A percentile compares a stretch with the other conserved stretches of the same genome.
phyloP scores from a whole-genome alignment of 139 green algal species.

The Haematococcus sp. region DNA sequence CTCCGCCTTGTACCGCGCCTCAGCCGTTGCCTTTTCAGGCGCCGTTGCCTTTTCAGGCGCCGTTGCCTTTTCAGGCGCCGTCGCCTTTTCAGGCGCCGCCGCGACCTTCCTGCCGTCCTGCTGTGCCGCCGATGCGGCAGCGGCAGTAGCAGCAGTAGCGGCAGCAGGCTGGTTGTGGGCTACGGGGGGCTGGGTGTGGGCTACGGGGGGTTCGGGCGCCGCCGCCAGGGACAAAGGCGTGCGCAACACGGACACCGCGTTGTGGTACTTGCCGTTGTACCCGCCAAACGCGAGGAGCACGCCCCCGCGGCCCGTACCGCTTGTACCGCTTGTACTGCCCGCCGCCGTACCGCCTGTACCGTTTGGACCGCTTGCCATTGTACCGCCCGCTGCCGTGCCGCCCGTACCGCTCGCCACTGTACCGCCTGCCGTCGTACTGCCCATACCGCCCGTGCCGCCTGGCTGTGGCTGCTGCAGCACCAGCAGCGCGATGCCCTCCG shows the following conservation, averaged over 20 bases:
- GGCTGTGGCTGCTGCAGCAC: slow-evolving; percentile 1
- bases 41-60: not conserved
- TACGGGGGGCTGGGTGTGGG: not conserved
- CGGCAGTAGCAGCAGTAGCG: not conserved
- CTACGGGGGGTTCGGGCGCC: not conserved
- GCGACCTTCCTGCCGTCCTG: not conserved
- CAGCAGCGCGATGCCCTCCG: slow-evolving; percentile 62
- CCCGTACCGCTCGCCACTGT: not conserved
- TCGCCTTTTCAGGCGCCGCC: not conserved
- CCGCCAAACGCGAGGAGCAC: slow-evolving; percentile 73
- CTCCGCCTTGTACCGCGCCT: not conserved
- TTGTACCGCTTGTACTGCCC: no score
- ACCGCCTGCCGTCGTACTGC: not conserved
- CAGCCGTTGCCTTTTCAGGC: not conserved
- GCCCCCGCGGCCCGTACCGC: not conserved
- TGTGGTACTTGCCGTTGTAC: slow-evolving; percentile 80
- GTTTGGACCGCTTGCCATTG: not conserved
- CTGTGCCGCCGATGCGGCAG: slow-evolving; percentile 10
- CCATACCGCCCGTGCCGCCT: not conserved
- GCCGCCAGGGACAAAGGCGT: slow-evolving; percentile 16
- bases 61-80: not conserved
- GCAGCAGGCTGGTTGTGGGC: not conserved
- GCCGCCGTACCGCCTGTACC: not conserved
- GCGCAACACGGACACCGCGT: slow-evolving; percentile 34
- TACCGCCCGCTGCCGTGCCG: not conserved